Percentiles rank a stretch among this genome's conserved stretches.
Evolutionary conservation across 495 filamentous ascomycete species (phyloP).

Genomic region (Pseudomonodictys pantanalensis): DNA sequence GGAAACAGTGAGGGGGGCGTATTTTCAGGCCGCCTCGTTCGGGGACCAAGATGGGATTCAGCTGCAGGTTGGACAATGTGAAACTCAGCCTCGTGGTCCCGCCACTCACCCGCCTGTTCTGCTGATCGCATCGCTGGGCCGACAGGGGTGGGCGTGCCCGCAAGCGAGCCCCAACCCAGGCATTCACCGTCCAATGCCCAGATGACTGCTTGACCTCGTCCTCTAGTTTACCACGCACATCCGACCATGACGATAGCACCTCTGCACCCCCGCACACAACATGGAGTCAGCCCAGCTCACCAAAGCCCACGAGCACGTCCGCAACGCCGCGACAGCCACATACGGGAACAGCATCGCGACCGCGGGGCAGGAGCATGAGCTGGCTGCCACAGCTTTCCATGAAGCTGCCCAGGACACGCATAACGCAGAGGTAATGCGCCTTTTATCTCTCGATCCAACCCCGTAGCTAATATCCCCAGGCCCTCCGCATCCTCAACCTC

Average conservation of each 20-base stretch:
- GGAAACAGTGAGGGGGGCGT: too few relatives aligned
- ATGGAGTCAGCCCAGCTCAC: conserved; percentile 65
- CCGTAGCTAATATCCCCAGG: conserved; percentile 45
- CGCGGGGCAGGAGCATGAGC: conserved; percentile 81
- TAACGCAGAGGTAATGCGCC: conserved; percentile 63
- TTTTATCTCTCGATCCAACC: neutral
- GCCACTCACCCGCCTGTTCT: neutral
- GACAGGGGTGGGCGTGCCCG: neutral
- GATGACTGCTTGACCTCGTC: neutral
- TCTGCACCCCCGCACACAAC: neutral
- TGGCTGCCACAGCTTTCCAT: conserved; percentile 86
- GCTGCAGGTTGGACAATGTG: neutral
- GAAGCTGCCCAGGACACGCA: conserved; percentile 70
- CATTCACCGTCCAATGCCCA: neutral
- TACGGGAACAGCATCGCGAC: conserved; percentile 71
- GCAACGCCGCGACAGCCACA: conserved; percentile 69
- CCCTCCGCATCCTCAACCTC: conserved; percentile 74
- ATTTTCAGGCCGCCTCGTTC: neutral
- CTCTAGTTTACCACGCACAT: neutral
- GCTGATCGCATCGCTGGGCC: neutral
- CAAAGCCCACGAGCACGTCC: conserved; percentile 85
- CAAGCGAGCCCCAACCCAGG: neutral
- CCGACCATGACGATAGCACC: neutral
- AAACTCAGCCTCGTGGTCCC: neutral
- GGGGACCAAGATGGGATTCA: neutral